Base-by-base conservation (phyloP, 106 monocot species). In the Acorus calamus region DNA sequence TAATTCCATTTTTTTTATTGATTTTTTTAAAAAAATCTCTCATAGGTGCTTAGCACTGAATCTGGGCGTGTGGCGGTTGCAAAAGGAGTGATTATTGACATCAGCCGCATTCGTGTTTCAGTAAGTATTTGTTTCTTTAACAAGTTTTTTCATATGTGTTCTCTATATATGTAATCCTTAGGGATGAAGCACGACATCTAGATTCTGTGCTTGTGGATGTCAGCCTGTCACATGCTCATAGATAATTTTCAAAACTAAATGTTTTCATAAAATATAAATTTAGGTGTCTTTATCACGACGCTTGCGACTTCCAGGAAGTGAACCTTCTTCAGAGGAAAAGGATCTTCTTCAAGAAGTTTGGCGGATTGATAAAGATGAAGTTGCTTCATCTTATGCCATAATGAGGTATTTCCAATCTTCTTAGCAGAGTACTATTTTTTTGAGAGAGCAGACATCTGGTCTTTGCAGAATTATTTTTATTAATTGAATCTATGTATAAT, bases 341-440 rank as follows among this genome's bases (percentile, higher is more conserved):
- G 47, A 71, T 60, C 76, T 98, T 41, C 28, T 42, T 49, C 65
- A 52, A 14, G 80, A 79, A 79, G 68, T 82, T 9, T 98, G 96
- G 96, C 78, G 91, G 57, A 83, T 98, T 67, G 78, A 85, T 62
- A 98, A 98, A 64, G 88, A 98, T 81, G 96, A 91, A 62, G 10
- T 83, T 74, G 7, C 85, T 66, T 85, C 96, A 52, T 85, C 85
- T 44, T 88, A 77, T 85, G 76, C 82, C 49, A 76, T 74, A 41
- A 98, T 98, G 96, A 80, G 96, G 96, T 98, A 64, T 8, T 67
- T 46, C 63, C 3, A 8, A 11, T 47, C 49, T 42, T 68, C 14
- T 46, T 58, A 44, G 4, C 49, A 14, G 66, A 55, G 44, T 9
- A 7, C 28, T 47, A 69, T 4, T 53, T 58, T n/a, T 4, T 4